phyloP scores from a whole-genome alignment of 2,329 filamentous ascomycete genomes.

The Nemania diffusa region DNA sequence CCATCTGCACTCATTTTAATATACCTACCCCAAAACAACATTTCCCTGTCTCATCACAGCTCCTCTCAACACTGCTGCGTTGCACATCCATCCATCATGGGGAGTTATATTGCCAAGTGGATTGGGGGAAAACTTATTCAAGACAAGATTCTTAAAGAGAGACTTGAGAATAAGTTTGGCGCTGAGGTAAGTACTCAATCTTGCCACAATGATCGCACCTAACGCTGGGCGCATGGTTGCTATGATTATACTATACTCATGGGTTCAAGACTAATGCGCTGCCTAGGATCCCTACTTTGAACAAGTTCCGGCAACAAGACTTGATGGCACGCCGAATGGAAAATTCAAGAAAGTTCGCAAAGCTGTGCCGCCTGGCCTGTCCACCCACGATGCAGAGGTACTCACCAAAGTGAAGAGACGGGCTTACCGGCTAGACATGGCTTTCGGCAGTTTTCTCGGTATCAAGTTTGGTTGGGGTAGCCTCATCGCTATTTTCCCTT shows the following conservation, averaged over 20 bases:
- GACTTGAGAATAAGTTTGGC: constrained; percentile 36
- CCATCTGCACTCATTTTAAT: neutral
- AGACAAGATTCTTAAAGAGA: constrained; percentile 39
- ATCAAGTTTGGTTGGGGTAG: constrained; percentile 90
- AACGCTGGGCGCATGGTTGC: neutral
- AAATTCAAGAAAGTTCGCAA: constrained; percentile 88
- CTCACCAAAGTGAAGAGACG: constrained; percentile 87
- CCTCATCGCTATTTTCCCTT: constrained; percentile 84
- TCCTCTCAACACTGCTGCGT: neutral
- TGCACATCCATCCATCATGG: constrained; percentile 22
- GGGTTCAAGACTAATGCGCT: constrained; percentile 48
- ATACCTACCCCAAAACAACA: constrained; percentile 1
- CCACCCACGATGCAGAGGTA: constrained; percentile 81
- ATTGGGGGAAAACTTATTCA: constrained; percentile 35
- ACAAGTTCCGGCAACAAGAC: constrained; percentile 77
- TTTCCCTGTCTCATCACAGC: neutral
- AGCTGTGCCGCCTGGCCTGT: constrained; percentile 83
- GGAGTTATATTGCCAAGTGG: constrained; percentile 33
- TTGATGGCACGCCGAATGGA: constrained; percentile 70
- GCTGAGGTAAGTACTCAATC: constrained; percentile 32
- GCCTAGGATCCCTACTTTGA: constrained; percentile 90
- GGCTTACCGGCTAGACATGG: constrained; percentile 87
- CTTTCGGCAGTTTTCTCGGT: constrained; percentile 82
- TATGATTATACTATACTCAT: constrained; percentile 4
- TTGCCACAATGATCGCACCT: neutral